Evolutionary conservation across 805 yeast genomes (phyloP).

Genomic region (Kockiozyma suomiensis): DNA sequence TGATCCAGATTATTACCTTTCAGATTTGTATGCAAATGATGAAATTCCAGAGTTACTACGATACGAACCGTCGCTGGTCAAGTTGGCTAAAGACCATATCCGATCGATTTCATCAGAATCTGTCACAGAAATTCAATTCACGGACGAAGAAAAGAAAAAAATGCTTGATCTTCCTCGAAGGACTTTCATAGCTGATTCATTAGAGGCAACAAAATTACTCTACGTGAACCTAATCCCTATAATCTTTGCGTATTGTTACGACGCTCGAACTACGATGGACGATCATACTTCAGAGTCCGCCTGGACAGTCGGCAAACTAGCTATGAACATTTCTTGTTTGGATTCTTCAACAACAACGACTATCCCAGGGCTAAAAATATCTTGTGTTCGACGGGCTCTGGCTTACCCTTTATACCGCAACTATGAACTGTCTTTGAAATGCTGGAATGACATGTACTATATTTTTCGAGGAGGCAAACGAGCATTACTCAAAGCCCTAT

Average conservation of each 20-base stretch:
- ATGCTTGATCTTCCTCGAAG: conserved; percentile 72
- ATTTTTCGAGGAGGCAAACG: conserved; percentile 70
- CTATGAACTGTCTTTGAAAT: conserved; percentile 58
- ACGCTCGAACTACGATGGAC: conserved; percentile 71
- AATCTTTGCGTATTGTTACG: conserved; percentile 74
- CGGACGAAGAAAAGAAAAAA: conserved; percentile 61
- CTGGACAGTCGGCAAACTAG: conserved; percentile 88
- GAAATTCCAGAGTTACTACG: conserved; percentile 51
- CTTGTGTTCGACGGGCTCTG: conserved; percentile 72
- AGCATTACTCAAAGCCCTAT: conserved; percentile 59
- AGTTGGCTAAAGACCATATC: conserved; percentile 11
- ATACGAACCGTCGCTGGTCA: conserved; percentile 46
- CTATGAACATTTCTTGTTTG: conserved; percentile 74
- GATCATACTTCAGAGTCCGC: conserved; percentile 80
- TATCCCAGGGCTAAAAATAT: conserved; percentile 58
- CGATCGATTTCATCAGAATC: conserved; percentile 1
- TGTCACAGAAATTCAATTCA: conserved; percentile 44
- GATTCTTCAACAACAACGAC: conserved; percentile 53
- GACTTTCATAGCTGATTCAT: conserved; percentile 53
- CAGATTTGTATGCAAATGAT: conserved; percentile 67
- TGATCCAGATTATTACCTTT: conserved; percentile 85
- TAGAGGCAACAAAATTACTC: conserved; percentile 51
- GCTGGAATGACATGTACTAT: conserved; percentile 75
- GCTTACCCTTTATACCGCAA: conserved; percentile 79
- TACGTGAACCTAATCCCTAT: conserved; percentile 67